phyloP scores from a whole-genome alignment of 2,329 filamentous ascomycete genomes.

The Zarea fungicola region DNA sequence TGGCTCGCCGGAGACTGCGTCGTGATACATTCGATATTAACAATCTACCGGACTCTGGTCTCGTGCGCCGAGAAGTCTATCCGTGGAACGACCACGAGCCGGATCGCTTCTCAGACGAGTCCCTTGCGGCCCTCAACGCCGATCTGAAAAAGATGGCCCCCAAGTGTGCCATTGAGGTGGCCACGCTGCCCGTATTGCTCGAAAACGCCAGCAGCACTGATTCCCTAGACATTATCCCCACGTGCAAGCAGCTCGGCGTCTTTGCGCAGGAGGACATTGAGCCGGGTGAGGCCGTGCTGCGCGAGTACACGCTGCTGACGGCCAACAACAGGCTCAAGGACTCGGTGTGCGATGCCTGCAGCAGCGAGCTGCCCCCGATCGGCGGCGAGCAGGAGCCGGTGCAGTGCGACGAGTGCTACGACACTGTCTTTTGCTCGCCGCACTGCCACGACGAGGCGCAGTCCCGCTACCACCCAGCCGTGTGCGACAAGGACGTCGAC shows the following conservation, averaged over 20 bases:
- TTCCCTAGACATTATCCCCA: constrained; percentile 46
- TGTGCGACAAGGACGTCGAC: constrained; percentile 63
- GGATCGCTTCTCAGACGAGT: constrained; percentile 64
- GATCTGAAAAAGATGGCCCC: constrained; percentile 66
- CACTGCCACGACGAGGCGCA: constrained; percentile 54
- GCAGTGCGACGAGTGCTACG: constrained; percentile 55
- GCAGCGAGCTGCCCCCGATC: constrained; percentile 62
- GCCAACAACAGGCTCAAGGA: constrained; percentile 87
- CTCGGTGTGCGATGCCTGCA: constrained; percentile 84
- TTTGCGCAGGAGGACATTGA: constrained; percentile 80
- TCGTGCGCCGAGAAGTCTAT: constrained; percentile 66
- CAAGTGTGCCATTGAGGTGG: constrained; percentile 73
- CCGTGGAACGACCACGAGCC: constrained; percentile 65
- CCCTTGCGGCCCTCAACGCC: constrained; percentile 66
- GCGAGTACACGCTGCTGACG: constrained; percentile 80
- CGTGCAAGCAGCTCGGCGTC: constrained; percentile 75
- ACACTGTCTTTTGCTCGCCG: constrained; percentile 61
- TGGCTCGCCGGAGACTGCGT: constrained; percentile 45
- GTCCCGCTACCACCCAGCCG: constrained; percentile 56
- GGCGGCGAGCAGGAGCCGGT: constrained; percentile 43
- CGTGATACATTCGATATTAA: constrained; percentile 42
- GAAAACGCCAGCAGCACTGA: constrained; percentile 47
- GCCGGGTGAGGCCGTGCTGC: constrained; percentile 69
- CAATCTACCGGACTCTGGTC: constrained; percentile 62
- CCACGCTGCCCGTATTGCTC: constrained; percentile 68